phyloP scores from a whole-genome alignment of 257 asterid genomes.

The Agastache rugosa region DNA sequence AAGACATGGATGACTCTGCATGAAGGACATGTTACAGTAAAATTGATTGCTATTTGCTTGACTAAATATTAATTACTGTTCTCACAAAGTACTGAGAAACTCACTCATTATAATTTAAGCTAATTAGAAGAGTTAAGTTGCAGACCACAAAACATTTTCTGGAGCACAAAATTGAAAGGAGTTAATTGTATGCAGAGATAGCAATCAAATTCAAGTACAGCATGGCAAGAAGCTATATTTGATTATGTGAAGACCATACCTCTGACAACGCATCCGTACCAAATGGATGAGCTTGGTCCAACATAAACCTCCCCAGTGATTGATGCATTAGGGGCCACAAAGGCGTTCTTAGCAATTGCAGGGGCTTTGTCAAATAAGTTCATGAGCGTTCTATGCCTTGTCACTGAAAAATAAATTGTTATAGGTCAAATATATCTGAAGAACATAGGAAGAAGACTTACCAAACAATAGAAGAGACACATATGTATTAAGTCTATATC shows the following conservation, averaged over 20 bases:
- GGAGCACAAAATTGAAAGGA: not conserved
- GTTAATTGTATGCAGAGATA: not conserved
- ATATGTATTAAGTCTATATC: not conserved
- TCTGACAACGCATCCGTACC: constrained; percentile 96
- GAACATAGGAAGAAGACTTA: not conserved
- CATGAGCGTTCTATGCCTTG: constrained; percentile 92
- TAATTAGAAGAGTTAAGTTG: not conserved
- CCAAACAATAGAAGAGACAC: constrained; percentile 7
- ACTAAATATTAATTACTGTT: constrained; percentile 17
- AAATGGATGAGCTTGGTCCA: constrained; percentile 79
- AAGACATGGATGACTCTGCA: constrained; percentile 6
- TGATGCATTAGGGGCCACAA: constrained; percentile 95
- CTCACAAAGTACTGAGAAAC: constrained; percentile 5
- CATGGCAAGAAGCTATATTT: constrained; percentile 28
- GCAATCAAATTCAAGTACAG: constrained; percentile 14
- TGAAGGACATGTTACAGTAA: not conserved
- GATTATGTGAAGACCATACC: constrained; percentile 52
- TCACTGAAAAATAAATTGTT: constrained; percentile 50
- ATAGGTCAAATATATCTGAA: not conserved
- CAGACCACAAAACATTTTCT: constrained; percentile 2
- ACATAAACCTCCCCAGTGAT: constrained; percentile 76
- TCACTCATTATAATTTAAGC: constrained; percentile 1
- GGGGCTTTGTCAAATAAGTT: constrained; percentile 85
- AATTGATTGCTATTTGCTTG: constrained; percentile 16
- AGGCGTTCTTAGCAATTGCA: constrained; percentile 68